Evolutionary conservation across 1,284 basidiomycete genomes (phyloP).

Genomic region (Ustilago esculenta): DNA sequence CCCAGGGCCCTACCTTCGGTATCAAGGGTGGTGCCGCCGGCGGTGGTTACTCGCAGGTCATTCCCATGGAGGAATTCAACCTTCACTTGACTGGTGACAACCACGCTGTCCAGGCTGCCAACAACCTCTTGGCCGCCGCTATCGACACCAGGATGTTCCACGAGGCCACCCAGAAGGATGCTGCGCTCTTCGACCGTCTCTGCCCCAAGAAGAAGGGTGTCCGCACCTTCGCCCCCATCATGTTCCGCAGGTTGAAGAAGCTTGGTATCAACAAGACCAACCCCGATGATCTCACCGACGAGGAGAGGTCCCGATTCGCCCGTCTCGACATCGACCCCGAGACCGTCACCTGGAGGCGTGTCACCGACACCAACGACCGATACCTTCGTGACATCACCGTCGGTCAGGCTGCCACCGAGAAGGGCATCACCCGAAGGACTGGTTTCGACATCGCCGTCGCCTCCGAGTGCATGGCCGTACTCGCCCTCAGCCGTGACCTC

Average conservation of each 20-base stretch:
- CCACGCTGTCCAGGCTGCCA: conserved; percentile 96
- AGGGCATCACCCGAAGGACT: conserved; percentile 86
- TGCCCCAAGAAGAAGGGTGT: conserved; percentile 94
- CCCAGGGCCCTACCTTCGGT: conserved; percentile 98
- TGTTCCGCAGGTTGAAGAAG: conserved; percentile 94
- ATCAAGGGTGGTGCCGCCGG: conserved; percentile 99
- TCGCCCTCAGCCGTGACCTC: conserved; percentile 87
- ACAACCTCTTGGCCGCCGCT: conserved; percentile 95
- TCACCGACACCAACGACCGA: conserved; percentile 95
- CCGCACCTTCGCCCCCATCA: conserved; percentile 92
- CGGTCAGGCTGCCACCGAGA: conserved; percentile 88
- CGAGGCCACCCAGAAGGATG: conserved; percentile 93
- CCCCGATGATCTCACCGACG: conserved; percentile 89
- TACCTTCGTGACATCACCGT: conserved; percentile 94
- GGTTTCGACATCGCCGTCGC: conserved; percentile 98
- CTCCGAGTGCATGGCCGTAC: conserved; percentile 97
- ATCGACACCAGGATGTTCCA: conserved; percentile 98
- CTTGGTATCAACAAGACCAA: conserved; percentile 94
- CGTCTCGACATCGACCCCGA: conserved; percentile 89
- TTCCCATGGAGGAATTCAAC: conserved; percentile 99
- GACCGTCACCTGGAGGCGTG: conserved; percentile 96
- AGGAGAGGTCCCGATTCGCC: conserved; percentile 88
- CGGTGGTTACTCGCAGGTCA: conserved; percentile 98
- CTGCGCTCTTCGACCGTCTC: conserved; percentile 89
- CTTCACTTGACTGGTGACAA: conserved; percentile 97